These are phyloP conservation scores for Rhododendron ferrugineum DNA, from an alignment of 148 eudicot species.

Conservation along the genomic window DNA sequence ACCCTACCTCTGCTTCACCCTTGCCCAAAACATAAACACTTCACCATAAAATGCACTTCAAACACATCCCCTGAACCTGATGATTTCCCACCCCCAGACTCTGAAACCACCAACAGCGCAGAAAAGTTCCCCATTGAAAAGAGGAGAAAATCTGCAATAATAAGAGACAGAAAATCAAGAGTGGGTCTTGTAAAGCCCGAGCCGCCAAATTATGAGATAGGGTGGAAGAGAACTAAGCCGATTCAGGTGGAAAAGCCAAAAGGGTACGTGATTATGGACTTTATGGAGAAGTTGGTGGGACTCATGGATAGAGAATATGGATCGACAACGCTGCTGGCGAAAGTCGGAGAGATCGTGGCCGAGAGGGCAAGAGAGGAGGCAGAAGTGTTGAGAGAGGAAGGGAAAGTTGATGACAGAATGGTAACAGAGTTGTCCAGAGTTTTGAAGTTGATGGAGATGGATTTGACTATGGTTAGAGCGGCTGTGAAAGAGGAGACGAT, in stretches of 20 bases:
- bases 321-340: slow-evolving; percentile 61
- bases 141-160: slow-evolving; percentile 59
- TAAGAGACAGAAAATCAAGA: slow-evolving; percentile 46
- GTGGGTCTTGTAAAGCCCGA: slow-evolving; percentile 50
- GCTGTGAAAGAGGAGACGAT: slow-evolving; percentile 79
- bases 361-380: slow-evolving; percentile 81
- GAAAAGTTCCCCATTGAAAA: slow-evolving; percentile 69
- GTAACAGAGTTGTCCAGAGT: slow-evolving; percentile 75
- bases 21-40: not conserved
- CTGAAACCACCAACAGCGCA: slow-evolving; percentile 41
- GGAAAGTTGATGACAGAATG: slow-evolving; percentile 83
- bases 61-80: slow-evolving; percentile 20
- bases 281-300: slow-evolving; percentile 59
- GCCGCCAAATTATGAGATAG: slow-evolving; percentile 73
- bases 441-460: slow-evolving; percentile 94
- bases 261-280: slow-evolving; percentile 90
- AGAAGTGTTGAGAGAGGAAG: slow-evolving; percentile 69
- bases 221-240: slow-evolving; percentile 82
- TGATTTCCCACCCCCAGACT: slow-evolving; percentile 33
- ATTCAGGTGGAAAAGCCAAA: slow-evolving; percentile 58
- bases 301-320: slow-evolving; percentile 69
- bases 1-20: slow-evolving; percentile 9
- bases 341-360: slow-evolving; percentile 78
- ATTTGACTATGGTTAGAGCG: slow-evolving; percentile 80
- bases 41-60: slow-evolving; percentile 24